Evolutionary conservation across 345 rosid species (phyloP).

Genomic region (Crucihimalaya himalaica): DNA sequence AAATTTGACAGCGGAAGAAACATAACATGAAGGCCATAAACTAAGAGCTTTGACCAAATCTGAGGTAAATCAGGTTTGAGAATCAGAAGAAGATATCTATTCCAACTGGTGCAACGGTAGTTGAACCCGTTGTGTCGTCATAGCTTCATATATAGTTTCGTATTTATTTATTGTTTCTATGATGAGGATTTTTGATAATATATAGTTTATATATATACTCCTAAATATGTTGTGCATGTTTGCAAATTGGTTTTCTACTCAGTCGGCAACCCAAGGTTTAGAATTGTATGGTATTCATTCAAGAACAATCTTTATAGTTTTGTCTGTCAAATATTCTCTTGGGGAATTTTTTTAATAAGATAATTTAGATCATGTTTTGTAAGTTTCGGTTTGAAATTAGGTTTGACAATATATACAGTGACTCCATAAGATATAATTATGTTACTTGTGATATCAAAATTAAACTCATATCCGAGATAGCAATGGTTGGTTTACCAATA

Average conservation of each 20-base stretch:
- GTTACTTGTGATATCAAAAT: too few relatives aligned
- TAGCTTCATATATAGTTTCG: background rate
- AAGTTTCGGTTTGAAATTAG: background rate
- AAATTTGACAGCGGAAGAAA: slow-evolving; percentile 28
- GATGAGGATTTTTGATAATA: background rate
- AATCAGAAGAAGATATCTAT: slow-evolving; percentile 19
- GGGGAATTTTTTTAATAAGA: background rate
- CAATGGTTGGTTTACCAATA: background rate
- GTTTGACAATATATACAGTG: background rate
- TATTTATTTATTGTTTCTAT: background rate
- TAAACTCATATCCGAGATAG: background rate
- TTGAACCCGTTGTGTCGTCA: slow-evolving; percentile 27
- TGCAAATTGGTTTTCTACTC: background rate
- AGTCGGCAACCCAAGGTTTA: slow-evolving; percentile 19
- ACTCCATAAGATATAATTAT: background rate
- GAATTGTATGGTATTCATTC: background rate
- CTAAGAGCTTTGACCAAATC: slow-evolving; percentile 36
- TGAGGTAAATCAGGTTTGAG: slow-evolving; percentile 16
- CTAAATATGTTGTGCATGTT: background rate
- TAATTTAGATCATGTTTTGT: background rate
- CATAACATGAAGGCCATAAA: slow-evolving; percentile 36
- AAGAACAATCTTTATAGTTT: background rate
- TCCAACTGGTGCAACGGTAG: slow-evolving; percentile 29
- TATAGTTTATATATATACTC: too few relatives aligned
- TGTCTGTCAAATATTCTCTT: background rate